Conservation (phyloP, 352 stramenopile species). For the Pythium scleroteichum region DNA sequence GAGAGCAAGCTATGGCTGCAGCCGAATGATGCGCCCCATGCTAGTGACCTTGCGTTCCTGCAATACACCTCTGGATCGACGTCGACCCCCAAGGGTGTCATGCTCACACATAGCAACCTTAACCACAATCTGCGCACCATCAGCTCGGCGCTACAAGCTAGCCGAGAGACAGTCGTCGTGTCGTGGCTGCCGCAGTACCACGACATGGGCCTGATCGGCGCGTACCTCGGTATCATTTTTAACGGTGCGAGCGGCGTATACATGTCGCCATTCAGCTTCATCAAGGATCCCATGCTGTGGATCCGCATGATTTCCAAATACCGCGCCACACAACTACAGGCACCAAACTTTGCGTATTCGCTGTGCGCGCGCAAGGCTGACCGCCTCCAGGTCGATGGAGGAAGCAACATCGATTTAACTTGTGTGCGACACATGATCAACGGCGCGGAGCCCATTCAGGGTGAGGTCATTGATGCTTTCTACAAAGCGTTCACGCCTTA, state of each 20-base stretch:
- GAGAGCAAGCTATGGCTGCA: constrained; percentile 46
- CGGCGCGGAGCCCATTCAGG: constrained; percentile 96
- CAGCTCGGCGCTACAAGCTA: constrained; percentile 84
- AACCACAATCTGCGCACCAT: constrained; percentile 97
- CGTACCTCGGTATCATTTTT: constrained; percentile 81
- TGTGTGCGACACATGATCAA: constrained; percentile 97
- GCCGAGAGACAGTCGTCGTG: constrained; percentile 94
- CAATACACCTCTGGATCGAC: constrained; percentile 99
- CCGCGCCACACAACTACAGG: constrained; percentile 95
- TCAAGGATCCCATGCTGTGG: constrained; percentile 96
- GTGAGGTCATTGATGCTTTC: constrained; percentile 85
- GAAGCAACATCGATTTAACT: constrained; percentile 82
- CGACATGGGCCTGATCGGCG: constrained; percentile 99
- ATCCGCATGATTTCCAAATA: constrained; percentile 89
- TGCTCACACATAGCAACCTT: constrained; percentile 97
- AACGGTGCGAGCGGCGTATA: constrained; percentile 94
- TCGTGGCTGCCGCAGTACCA: constrained; percentile 99
- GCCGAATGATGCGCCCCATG: constrained; percentile 34
- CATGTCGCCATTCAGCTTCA: constrained; percentile 97
- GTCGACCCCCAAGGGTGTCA: constrained; percentile 97
- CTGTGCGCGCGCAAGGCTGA: constrained; percentile 95
- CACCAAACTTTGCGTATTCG: constrained; percentile 98
- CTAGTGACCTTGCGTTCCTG: constrained; percentile 93
- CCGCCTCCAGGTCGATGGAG: constrained; percentile 32
- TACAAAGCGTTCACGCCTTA: constrained; percentile 88